A percentile compares a stretch with the other conserved stretches of the same genome.
These are phyloP conservation scores for Alternaria rosae DNA, from an alignment of 2,329 filamentous ascomycete genomes.

Conservation along the genomic window DNA sequence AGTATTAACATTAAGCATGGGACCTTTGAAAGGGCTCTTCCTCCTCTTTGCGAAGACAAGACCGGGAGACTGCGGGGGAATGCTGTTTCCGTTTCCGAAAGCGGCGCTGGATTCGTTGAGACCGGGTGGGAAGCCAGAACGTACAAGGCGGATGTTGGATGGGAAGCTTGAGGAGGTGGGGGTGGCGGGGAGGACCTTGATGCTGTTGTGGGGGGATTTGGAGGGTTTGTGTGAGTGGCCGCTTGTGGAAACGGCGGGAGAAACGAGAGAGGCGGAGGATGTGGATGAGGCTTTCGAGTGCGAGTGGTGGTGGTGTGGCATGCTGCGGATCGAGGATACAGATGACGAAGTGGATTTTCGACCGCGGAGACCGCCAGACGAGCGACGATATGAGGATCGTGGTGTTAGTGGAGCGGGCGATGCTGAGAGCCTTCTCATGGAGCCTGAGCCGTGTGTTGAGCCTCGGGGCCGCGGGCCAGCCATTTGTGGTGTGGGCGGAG, in stretches of 20 bases:
- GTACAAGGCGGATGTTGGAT: slow-evolving; percentile 83
- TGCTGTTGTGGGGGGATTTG: slow-evolving; percentile 81
- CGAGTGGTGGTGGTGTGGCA: slow-evolving; percentile 76
- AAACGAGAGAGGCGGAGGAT: slow-evolving; percentile 73
- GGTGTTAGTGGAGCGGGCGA: slow-evolving; percentile 90
- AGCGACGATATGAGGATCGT: slow-evolving; percentile 81
- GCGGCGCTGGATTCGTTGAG: slow-evolving; percentile 49
- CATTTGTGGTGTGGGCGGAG: slow-evolving; percentile 49
- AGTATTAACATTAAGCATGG: slow-evolving; percentile 64
- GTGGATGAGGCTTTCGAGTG: slow-evolving; percentile 96
- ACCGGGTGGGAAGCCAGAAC: slow-evolving; percentile 55
- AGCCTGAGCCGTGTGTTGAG: slow-evolving; percentile 52
- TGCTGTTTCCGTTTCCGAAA: slow-evolving; percentile 63
- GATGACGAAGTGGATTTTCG: slow-evolving; percentile 96
- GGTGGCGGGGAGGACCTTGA: slow-evolving; percentile 94
- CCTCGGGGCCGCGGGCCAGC: slow-evolving; percentile 49
- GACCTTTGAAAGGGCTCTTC: slow-evolving; percentile 82
- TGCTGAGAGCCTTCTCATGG: slow-evolving; percentile 70
- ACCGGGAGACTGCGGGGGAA: slow-evolving; percentile 55
- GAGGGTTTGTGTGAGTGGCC: slow-evolving; percentile 69
- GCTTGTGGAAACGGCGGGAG: slow-evolving; percentile 55
- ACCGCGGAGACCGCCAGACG: slow-evolving; percentile 83
- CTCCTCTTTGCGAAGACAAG: slow-evolving; percentile 84
- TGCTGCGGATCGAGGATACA: slow-evolving; percentile 88
- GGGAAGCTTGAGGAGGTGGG: slow-evolving; percentile 78